Conservation (phyloP, 768 basidiomycete species). For the Cystofilobasidium ferigula region DNA sequence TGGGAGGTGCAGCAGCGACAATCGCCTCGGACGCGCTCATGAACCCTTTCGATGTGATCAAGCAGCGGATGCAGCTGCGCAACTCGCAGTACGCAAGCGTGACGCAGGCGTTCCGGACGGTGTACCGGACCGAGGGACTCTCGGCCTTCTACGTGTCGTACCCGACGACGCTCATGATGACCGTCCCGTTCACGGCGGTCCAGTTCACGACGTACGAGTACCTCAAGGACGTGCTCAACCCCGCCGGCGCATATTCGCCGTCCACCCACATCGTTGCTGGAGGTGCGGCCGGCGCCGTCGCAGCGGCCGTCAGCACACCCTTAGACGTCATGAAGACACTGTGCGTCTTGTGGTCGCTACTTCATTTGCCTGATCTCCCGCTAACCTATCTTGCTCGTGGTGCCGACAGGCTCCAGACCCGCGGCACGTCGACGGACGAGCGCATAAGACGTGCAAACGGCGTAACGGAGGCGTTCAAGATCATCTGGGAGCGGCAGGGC, state of each 20-base stretch:
- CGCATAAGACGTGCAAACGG: slow-evolving; percentile 75
- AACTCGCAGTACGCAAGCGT: slow-evolving; percentile 83
- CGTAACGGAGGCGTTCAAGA: slow-evolving; percentile 73
- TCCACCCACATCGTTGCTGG: slow-evolving; percentile 82
- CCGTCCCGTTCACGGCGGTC: slow-evolving; percentile 94
- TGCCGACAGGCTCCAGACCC: slow-evolving; percentile 78
- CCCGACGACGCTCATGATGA: slow-evolving; percentile 91
- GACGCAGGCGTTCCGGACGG: slow-evolving; percentile 67
- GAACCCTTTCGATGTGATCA: slow-evolving; percentile 99
- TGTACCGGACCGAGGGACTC: slow-evolving; percentile 76
- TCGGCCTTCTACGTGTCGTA: slow-evolving; percentile 95
- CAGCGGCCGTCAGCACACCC: slow-evolving; percentile 90
- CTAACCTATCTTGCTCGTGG: neutral
- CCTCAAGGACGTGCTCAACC: slow-evolving; percentile 74
- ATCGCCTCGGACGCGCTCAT: slow-evolving; percentile 93
- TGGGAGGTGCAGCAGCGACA: slow-evolving; percentile 89
- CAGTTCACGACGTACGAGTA: slow-evolving; percentile 85
- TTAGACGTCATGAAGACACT: slow-evolving; percentile 77
- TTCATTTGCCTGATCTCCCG: neutral
- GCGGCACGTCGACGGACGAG: slow-evolving; percentile 72
- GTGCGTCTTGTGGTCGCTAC: slow-evolving; percentile 28
- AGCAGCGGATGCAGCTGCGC: slow-evolving; percentile 98
- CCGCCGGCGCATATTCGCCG: slow-evolving; percentile 79
- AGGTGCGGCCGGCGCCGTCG: slow-evolving; percentile 82
- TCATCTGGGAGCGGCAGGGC: slow-evolving; percentile 81